Evolutionary conservation across 2,329 filamentous ascomycete species (phyloP).

Genomic region (Diaporthe sp.): DNA sequence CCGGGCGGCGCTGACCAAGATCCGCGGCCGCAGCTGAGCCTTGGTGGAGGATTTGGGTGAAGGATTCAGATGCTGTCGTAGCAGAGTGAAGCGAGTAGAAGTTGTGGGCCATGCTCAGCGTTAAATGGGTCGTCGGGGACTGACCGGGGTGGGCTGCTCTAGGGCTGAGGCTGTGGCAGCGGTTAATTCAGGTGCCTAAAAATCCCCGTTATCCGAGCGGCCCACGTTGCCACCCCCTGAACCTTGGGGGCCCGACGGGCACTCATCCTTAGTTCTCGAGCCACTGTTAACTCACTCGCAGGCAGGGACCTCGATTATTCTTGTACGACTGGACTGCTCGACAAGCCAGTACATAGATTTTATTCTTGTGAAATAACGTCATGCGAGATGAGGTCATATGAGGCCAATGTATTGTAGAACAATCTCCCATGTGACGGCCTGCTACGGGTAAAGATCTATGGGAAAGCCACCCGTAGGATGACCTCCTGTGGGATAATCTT

Average conservation of each 20-base stretch:
- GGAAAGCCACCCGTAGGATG: background rate
- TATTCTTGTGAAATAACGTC: background rate
- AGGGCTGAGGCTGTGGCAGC: conserved; percentile 16
- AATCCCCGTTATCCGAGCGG: background rate
- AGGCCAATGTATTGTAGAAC: fast-evolving
- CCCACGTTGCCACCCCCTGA: background rate
- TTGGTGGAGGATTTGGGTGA: conserved; percentile 29
- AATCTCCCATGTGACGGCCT: background rate
- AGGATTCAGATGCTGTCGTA: conserved; percentile 19
- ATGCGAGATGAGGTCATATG: background rate
- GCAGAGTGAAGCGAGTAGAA: background rate
- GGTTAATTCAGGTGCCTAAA: conserved; percentile 17
- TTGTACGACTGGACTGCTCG: background rate
- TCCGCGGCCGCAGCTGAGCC: conserved; percentile 13
- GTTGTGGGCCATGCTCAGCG: background rate
- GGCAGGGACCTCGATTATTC: background rate
- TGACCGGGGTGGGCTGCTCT: background rate
- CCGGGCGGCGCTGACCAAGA: conserved; percentile 5
- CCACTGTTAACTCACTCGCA: background rate
- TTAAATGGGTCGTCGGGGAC: conserved; percentile 1
- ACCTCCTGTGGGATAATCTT: background rate
- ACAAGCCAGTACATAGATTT: background rate
- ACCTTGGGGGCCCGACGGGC: background rate
- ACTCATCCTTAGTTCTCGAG: background rate
- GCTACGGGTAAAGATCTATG: background rate